Base-by-base conservation (phyloP, 441 rosid species). In the Gossypium trilobum region DNA sequence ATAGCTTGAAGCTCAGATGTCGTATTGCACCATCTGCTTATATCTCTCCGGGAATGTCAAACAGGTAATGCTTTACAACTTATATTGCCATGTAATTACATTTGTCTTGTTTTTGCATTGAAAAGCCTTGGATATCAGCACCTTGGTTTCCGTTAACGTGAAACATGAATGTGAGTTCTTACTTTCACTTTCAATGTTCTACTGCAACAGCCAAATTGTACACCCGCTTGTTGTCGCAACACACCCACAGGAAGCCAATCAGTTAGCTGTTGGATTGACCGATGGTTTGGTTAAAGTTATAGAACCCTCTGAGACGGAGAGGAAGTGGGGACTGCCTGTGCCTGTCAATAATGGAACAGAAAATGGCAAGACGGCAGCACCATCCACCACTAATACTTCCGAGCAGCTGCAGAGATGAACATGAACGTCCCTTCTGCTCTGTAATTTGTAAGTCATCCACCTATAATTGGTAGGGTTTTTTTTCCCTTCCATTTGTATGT, bases 1-100 rank as follows among this genome's bases (percentile, higher is more conserved):
- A 87, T 64, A 76, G 74, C 50, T 79, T 89, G 74, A 81, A 80
- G 71, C 82, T 85, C 51, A 80, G 87, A 78, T 89, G 93, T 75
- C 91, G 93, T 71, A 82, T 89, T 61, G 84, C 86, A 71, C 87
- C 91, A 68, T 78, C 91, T n/a, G 89, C 87, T 8, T 88, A 85
- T 67, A 69, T 84, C 64, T 59, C 85, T 69, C 86, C 77, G 61
- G 48, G 84, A 33, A 77, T 68, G 33, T 77, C 79, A 2, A 86
- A 75, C 59, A 84, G 87, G 92, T 86, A 77, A 71, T 33, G 19
- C 17, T n/a, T 27, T 59, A 59, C 58, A 14, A 10, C 54, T 20
- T 65, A 22, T 44, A 46, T 68, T 25, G 54, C 27, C 72, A 33
- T 42, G 29, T 31, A 29, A 60, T 27, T 59, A 22, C 60, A 11